Percentiles rank a stretch among this genome's conserved stretches.
Evolutionary conservation across 176 grass and related monocot genomes (phyloP).

Genomic region (Aegilops speltoides): DNA sequence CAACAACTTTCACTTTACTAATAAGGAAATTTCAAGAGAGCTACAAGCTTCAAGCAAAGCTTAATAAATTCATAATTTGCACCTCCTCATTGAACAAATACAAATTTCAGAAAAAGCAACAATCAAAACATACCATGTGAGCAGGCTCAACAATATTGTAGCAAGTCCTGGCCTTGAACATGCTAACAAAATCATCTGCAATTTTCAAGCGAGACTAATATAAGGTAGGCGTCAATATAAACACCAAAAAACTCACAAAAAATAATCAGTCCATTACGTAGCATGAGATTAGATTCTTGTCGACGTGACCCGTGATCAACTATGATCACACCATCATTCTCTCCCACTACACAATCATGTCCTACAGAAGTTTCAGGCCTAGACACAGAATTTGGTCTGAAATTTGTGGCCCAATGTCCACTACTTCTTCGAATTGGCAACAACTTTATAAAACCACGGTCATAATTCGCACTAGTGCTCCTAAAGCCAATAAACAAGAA

Average conservation of each 20-base stretch:
- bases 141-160: slow-evolving; percentile 82
- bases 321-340: slow-evolving; percentile 77
- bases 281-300: slow-evolving; percentile 90
- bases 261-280: slow-evolving; percentile 48
- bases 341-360: slow-evolving; percentile 27
- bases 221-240: background rate
- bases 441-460: slow-evolving; percentile 30
- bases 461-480: slow-evolving; percentile 17
- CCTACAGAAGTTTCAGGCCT: background rate
- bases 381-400: slow-evolving; percentile 3
- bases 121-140: slow-evolving; percentile 68
- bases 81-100: background rate
- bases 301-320: slow-evolving; percentile 89
- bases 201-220: slow-evolving; percentile 17
- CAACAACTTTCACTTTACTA: background rate
- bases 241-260: background rate
- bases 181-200: slow-evolving; percentile 78
- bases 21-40: background rate
- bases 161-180: slow-evolving; percentile 70
- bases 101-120: too few species aligned
- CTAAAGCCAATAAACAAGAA: slow-evolving; percentile 30
- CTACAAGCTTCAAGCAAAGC: background rate
- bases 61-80: background rate
- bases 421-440: slow-evolving; percentile 22
- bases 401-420: slow-evolving; percentile 25